phyloP scores from a whole-genome alignment of 2,329 filamentous ascomycete species.

The Lithohypha guttulata region DNA sequence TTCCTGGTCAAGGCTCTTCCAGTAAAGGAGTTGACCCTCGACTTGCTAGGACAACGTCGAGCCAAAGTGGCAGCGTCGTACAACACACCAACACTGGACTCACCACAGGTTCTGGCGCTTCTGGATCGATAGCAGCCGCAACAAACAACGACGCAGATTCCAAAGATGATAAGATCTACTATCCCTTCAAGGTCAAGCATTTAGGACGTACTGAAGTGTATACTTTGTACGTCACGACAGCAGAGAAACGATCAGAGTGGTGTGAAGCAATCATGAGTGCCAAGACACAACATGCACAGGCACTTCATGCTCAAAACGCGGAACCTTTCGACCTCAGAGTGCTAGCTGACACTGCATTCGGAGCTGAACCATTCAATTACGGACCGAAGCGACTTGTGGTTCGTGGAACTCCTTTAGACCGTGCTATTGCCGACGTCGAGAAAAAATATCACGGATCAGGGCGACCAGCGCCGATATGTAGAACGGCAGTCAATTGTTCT shows the following conservation, averaged over 20 bases:
- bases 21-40: slow-evolving; percentile 36
- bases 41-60: slow-evolving; percentile 40
- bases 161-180: slow-evolving; percentile 73
- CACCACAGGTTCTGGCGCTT: slow-evolving; percentile 31
- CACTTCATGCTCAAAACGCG: slow-evolving; percentile 81
- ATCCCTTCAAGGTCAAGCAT: slow-evolving; percentile 92
- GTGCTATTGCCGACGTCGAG: slow-evolving; percentile 83
- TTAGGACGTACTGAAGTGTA: slow-evolving; percentile 80
- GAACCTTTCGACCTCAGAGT: slow-evolving; percentile 90
- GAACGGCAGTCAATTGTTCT: slow-evolving; percentile 82
- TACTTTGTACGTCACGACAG: slow-evolving; percentile 72
- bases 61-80: slow-evolving; percentile 42
- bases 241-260: slow-evolving; percentile 73
- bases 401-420: slow-evolving; percentile 79
- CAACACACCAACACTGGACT: slow-evolving; percentile 58
- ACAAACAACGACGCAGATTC: slow-evolving; percentile 40
- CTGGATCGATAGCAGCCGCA: slow-evolving; percentile 37
- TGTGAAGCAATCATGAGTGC: slow-evolving; percentile 87
- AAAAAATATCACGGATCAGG: slow-evolving; percentile 55
- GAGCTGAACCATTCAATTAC: slow-evolving; percentile 51
- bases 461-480: slow-evolving; percentile 65
- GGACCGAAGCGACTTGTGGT: slow-evolving; percentile 57
- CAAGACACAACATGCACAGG: slow-evolving; percentile 84
- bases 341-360: slow-evolving; percentile 84
- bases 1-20: slow-evolving; percentile 46